These are phyloP conservation scores for Juncus inflexus DNA, from an alignment of 176 grass and related monocot genomes.

Conservation along the genomic window DNA sequence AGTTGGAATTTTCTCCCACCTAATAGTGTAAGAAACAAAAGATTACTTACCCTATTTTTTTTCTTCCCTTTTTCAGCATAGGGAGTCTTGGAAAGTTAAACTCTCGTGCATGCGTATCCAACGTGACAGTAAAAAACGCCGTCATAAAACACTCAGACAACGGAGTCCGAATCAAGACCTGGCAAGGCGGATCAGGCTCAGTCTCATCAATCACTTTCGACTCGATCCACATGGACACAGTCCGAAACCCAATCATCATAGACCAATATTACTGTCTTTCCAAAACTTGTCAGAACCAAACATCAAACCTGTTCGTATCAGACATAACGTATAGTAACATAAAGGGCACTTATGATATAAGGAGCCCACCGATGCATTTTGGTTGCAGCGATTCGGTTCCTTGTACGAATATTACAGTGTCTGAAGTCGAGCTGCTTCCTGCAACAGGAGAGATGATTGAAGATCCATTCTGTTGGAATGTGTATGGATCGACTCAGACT, in stretches of 20 bases:
- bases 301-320: conserved; percentile 58
- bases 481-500: conserved; percentile 45
- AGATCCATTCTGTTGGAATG: conserved; percentile 84
- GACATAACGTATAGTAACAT: conserved; percentile 64
- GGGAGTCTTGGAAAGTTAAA: conserved; percentile 58
- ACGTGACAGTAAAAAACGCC: conserved; percentile 69
- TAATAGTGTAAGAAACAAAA: neutral
- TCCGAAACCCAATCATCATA: conserved; percentile 95
- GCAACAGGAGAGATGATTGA: conserved; percentile 34
- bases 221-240: conserved; percentile 79
- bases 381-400: conserved; percentile 92
- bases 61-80: conserved; percentile 39
- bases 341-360: conserved; percentile 69
- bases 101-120: conserved; percentile 61
- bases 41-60: neutral
- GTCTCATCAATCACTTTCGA: conserved; percentile 67
- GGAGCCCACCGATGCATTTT: conserved; percentile 74
- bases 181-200: conserved; percentile 84
- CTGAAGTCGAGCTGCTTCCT: conserved; percentile 70
- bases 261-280: conserved; percentile 97
- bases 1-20: neutral
- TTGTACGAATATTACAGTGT: conserved; percentile 79
- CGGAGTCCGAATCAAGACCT: conserved; percentile 94
- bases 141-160: conserved; percentile 83
- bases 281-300: conserved; percentile 63